Percentiles rank a stretch among this genome's conserved stretches.
phyloP scores from a whole-genome alignment of 306 rosid species.

The Ammopiptanthus mongolicus region DNA sequence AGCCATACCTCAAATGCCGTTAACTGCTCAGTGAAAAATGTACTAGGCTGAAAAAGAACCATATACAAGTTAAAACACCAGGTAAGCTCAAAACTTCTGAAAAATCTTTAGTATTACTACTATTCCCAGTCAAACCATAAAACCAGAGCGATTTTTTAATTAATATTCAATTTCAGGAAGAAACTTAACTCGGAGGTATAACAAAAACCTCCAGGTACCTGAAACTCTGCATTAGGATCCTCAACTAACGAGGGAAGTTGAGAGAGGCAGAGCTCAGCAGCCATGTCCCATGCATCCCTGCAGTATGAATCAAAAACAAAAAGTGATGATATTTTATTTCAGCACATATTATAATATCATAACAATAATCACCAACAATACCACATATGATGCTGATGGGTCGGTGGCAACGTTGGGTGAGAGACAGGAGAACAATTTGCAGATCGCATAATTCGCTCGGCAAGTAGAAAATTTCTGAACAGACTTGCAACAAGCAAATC shows the following conservation, averaged over 20 bases:
- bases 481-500: constrained; percentile 93
- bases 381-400: constrained; percentile 99
- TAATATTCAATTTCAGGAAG: constrained; percentile 11
- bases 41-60: constrained; percentile 65
- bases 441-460: constrained; percentile 96
- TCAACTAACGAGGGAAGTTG: constrained; percentile 88
- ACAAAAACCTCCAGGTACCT: constrained; percentile 39
- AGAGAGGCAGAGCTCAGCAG: constrained; percentile 98
- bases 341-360: constrained; percentile 11
- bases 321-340: constrained; percentile 9
- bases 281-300: constrained; percentile 99
- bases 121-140: background rate
- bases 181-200: background rate
- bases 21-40: constrained; percentile 94
- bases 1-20: constrained; percentile 99
- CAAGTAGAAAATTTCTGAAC: constrained; percentile 89
- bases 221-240: constrained; percentile 83
- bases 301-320: constrained; percentile 23
- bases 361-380: constrained; percentile 32
- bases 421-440: constrained; percentile 98
- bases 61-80: background rate
- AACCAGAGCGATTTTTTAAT: background rate
- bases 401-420: constrained; percentile 82
- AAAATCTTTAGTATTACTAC: background rate
- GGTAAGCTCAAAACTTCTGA: constrained; percentile 11